phyloP scores from a whole-genome alignment of 352 stramenopile genomes.

The Plasmopara muralis region DNA sequence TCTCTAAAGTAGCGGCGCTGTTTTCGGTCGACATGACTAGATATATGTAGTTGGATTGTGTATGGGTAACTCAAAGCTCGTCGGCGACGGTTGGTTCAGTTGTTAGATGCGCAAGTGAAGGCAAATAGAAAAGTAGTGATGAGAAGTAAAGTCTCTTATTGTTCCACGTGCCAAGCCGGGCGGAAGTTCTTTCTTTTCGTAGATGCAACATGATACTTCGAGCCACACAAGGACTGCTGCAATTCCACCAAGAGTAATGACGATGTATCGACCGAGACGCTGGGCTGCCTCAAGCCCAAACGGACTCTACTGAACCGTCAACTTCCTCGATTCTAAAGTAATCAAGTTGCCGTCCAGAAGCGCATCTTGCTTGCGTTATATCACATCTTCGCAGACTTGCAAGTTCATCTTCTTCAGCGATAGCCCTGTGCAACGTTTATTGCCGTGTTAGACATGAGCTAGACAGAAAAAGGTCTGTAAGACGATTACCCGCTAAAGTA shows the following conservation, averaged over 20 bases:
- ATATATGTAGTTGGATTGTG: slow-evolving; percentile 14
- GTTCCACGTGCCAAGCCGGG: slow-evolving; percentile 17
- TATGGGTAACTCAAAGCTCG: slow-evolving; percentile 8
- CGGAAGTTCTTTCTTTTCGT: slow-evolving; percentile 7
- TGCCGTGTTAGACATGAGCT: background rate
- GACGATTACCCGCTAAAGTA: background rate
- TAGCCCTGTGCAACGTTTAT: background rate
- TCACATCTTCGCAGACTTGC: background rate
- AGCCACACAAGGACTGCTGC: slow-evolving; percentile 15
- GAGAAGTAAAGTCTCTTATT: slow-evolving; percentile 10
- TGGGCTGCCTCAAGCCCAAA: slow-evolving; percentile 22
- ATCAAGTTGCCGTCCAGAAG: slow-evolving; percentile 31
- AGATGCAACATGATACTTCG: slow-evolving; percentile 11
- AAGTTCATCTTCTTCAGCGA: background rate
- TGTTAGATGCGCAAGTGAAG: slow-evolving; percentile 18
- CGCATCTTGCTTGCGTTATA: slow-evolving; percentile 15
- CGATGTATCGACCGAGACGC: slow-evolving; percentile 22
- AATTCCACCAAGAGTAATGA: slow-evolving; percentile 28
- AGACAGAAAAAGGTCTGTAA: background rate
- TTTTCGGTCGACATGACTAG: slow-evolving; percentile 17
- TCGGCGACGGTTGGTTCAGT: slow-evolving; percentile 7
- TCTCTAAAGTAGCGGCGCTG: slow-evolving; percentile 7
- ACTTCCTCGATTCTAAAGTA: background rate
- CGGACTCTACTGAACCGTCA: slow-evolving; percentile 34
- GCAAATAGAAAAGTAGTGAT: slow-evolving; percentile 33